phyloP scores from a whole-genome alignment of 129 eudicot genomes.

The Escallonia herrerae region DNA sequence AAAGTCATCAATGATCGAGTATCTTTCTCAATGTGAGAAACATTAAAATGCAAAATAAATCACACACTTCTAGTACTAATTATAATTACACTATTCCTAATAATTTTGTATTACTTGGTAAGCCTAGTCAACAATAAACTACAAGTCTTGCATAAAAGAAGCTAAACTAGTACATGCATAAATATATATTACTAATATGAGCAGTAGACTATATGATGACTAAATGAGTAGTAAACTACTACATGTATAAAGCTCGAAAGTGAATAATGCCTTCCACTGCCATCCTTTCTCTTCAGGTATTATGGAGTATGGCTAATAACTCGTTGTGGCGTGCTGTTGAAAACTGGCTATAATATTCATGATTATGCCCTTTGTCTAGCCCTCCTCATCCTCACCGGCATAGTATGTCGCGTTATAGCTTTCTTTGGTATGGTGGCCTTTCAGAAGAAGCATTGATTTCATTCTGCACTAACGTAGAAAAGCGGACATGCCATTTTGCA shows the following conservation, averaged over 20 bases:
- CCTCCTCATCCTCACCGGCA: slow-evolving; percentile 43
- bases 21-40: too few relatives aligned
- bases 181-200: background rate
- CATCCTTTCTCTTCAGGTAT: slow-evolving; percentile 36
- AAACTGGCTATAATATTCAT: slow-evolving; percentile 43
- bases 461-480: too few relatives aligned
- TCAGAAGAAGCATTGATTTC: slow-evolving; percentile 25
- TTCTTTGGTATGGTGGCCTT: slow-evolving; percentile 56
- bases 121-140: too few relatives aligned
- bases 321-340: slow-evolving; percentile 59
- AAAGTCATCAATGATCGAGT: too few relatives aligned
- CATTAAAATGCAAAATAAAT: too few relatives aligned
- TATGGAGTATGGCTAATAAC: slow-evolving; percentile 78
- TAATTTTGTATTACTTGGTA: too few relatives aligned
- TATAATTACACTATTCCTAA: too few relatives aligned
- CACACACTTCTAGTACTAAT: too few relatives aligned
- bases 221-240: background rate
- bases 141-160: background rate
- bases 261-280: too few relatives aligned
- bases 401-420: slow-evolving; percentile 46
- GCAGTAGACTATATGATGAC: background rate
- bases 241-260: too few relatives aligned
- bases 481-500: too few relatives aligned
- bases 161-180: background rate
- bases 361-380: slow-evolving; percentile 53